Percentiles rank a stretch among this genome's conserved stretches.
These are phyloP conservation scores for Quercus ilex DNA, from an alignment of 306 rosid species.

Conservation along the genomic window DNA sequence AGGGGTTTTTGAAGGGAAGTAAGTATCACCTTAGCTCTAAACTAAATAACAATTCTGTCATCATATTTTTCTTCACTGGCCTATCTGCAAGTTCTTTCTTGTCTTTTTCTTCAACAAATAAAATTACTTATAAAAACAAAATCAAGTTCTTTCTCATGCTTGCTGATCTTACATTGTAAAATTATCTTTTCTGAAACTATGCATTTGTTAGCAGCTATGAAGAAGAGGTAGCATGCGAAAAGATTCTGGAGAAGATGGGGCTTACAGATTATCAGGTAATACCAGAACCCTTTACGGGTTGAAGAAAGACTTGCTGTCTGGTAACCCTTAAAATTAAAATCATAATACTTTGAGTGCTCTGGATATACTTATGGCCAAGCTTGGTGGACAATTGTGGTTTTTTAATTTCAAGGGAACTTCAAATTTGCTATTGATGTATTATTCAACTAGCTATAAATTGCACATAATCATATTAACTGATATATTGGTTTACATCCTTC, in stretches of 20 bases:
- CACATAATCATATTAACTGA: constrained; percentile 6
- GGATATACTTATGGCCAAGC: neutral
- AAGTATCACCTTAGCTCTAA: constrained; percentile 33
- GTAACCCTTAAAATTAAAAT: constrained; percentile 8
- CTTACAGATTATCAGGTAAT: constrained; percentile 80
- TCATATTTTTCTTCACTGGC: neutral
- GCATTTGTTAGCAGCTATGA: constrained; percentile 53
- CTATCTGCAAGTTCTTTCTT: neutral
- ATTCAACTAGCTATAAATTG: neutral
- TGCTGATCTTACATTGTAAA: constrained; percentile 19
- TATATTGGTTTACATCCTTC: neutral
- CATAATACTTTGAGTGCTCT: constrained; percentile 5
- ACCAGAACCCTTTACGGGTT: constrained; percentile 16
- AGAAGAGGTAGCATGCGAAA: constrained; percentile 61
- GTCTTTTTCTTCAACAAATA: too few relatives aligned
- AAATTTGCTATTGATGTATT: constrained; percentile 9
- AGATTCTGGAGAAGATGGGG: constrained; percentile 67
- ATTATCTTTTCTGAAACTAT: constrained; percentile 26
- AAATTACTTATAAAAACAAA: too few relatives aligned
- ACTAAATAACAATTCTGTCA: neutral
- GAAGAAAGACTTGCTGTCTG: neutral
- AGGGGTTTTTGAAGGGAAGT: constrained; percentile 66
- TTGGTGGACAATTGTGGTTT: constrained; percentile 10
- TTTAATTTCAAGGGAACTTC: constrained; percentile 2
- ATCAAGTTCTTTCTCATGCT: constrained; percentile 15